Base-by-base conservation (phyloP, 2,329 filamentous ascomycete species). In the Ophiostoma piceae region DNA sequence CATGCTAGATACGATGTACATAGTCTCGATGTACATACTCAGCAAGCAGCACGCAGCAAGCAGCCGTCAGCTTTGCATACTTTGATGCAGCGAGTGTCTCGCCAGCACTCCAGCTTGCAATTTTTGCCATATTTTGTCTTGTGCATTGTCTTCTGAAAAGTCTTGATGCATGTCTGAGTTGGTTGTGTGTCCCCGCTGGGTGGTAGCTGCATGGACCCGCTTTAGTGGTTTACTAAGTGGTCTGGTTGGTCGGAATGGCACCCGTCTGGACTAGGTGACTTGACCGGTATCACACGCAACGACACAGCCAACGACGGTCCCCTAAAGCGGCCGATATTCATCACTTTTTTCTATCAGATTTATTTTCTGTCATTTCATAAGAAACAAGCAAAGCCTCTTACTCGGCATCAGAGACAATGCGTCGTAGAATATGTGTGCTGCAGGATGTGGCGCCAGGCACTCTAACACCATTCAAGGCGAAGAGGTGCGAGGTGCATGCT, bases 131-230 rank as follows among this genome's bases (percentile, higher is more conserved):
- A n/a, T 62, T 32, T 62, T 62, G 5, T 62, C 57, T 62, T 62
- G 57, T 62, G 57, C 57, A 62, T 60, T 26, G 26, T 14, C 57
- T 62, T 57, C 16, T 6, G 19, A 26, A 26, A 57, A 26, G 11
- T 22, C 16, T n/a, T 62, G 3, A 35, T 62, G 57, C 57, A 62
- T 62, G 57, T 62, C 57, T 62, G 57, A 62, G 57, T 32, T 29
- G 22, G 57, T 29, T 29, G 54, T 62, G 51, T 57, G 9, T 32
- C 57, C 57, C 57, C n/a, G n/a, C 57, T 47, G 19, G 26, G 57
- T 19, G 57, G 26, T 4, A 62, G 26, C 26, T 62, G 14, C 11
- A 19, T 16, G 57, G 57, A 19, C 26, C 22, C 57, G 57, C 57
- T 62, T 29, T 62, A 32, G 8, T 62, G 12, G 22, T 4, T 3